phyloP scores from a whole-genome alignment of 176 grass and related monocot species.

The Dendrocalamus sinicus region DNA sequence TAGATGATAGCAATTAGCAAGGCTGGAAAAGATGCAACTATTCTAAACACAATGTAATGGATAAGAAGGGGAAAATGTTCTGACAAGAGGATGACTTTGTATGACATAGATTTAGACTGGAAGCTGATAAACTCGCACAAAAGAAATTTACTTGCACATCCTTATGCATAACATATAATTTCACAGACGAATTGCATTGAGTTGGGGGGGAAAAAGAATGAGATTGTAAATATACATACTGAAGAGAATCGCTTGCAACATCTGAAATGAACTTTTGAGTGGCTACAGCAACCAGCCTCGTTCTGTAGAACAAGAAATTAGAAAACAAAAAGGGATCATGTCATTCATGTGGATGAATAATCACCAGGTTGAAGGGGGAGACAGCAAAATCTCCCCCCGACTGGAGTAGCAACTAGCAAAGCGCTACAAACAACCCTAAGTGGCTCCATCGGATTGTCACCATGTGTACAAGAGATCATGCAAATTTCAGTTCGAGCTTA shows the following conservation, averaged over 20 bases:
- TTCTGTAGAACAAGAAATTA: conserved; percentile 60
- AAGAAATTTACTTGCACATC: background rate
- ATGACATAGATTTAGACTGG: background rate
- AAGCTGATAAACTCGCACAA: background rate
- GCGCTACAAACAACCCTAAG: background rate
- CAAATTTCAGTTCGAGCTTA: background rate
- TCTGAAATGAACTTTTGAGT: conserved; percentile 97
- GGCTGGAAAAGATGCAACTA: background rate
- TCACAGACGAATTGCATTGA: background rate
- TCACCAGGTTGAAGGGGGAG: background rate
- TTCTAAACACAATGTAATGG: background rate
- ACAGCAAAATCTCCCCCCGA: background rate
- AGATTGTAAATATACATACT: conserved; percentile 60
- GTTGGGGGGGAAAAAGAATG: background rate
- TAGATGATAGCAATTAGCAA: background rate
- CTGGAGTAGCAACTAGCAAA: background rate
- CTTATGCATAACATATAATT: background rate
- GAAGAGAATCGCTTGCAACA: conserved; percentile 87
- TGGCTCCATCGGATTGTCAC: background rate
- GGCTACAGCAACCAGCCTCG: conserved; percentile 86
- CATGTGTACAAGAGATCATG: background rate
- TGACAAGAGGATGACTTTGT: background rate
- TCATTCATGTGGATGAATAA: background rate
- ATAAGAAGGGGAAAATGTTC: background rate
- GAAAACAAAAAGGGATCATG: background rate